These are phyloP conservation scores for Colletotrichum tabaci DNA, from an alignment of 2,329 filamentous ascomycete genomes.

Conservation along the genomic window DNA sequence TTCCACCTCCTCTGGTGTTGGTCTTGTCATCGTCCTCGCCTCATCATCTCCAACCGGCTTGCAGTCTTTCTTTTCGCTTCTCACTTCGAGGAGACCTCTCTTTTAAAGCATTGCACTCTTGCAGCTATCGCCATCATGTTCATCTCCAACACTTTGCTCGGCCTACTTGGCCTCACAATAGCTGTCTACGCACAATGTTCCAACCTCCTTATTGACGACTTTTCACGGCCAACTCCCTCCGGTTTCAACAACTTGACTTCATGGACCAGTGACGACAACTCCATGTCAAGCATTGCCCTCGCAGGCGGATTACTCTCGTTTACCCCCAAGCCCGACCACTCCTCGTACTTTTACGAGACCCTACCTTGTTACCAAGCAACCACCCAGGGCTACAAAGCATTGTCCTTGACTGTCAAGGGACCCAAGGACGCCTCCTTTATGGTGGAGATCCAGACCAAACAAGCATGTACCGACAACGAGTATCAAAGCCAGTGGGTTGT, in stretches of 20 bases:
- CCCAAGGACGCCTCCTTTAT: constrained; percentile 40
- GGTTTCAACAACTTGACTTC: constrained; percentile 51
- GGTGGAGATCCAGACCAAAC: constrained; percentile 53
- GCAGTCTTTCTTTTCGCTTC: constrained; percentile 15
- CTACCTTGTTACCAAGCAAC: constrained; percentile 63
- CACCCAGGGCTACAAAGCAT: constrained; percentile 64
- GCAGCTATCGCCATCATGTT: constrained; percentile 21
- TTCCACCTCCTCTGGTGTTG: not conserved
- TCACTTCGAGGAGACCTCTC: constrained; percentile 6
- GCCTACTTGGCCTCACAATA: constrained; percentile 33
- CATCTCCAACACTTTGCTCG: not conserved
- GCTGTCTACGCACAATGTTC: constrained; percentile 47
- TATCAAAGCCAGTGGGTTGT: constrained; percentile 61
- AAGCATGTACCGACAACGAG: constrained; percentile 57
- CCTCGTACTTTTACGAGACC: constrained; percentile 70
- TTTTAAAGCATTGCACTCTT: not conserved
- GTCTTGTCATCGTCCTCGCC: not conserved
- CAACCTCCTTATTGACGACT: constrained; percentile 52
- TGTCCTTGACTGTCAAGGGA: constrained; percentile 45
- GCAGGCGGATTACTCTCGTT: constrained; percentile 62
- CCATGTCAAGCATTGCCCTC: constrained; percentile 59
- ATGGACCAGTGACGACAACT: constrained; percentile 63
- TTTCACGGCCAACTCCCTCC: constrained; percentile 49
- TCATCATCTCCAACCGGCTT: not conserved
- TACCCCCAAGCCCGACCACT: constrained; percentile 56